phyloP scores from a whole-genome alignment of 2,329 filamentous ascomycete genomes.

The Aaosphaeria arxii region DNA sequence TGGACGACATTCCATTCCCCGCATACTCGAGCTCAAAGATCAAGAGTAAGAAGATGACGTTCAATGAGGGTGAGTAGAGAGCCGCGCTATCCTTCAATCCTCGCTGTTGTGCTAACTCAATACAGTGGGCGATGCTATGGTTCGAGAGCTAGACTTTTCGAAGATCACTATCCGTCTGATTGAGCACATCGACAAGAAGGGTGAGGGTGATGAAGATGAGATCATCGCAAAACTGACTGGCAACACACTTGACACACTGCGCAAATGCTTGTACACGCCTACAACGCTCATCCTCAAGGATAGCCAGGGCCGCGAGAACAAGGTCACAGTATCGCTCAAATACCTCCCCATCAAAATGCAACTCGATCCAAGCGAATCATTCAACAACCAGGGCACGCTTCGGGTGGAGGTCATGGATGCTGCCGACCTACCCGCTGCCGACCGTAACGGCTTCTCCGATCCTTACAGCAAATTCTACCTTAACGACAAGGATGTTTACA shows the following conservation, averaged over 20 bases:
- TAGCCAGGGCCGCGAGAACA: constrained; percentile 71
- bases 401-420: constrained; percentile 92
- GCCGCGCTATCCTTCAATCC: too few species aligned
- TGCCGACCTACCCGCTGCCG: constrained; percentile 82
- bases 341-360: constrained; percentile 94
- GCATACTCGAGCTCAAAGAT: constrained; percentile 80
- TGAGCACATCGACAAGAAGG: constrained; percentile 72
- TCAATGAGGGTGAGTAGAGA: constrained; percentile 68
- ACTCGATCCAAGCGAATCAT: constrained; percentile 90
- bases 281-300: constrained; percentile 78
- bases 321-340: constrained; percentile 86
- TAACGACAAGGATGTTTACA: constrained; percentile 86
- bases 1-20: constrained; percentile 93
- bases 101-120: constrained; percentile 9
- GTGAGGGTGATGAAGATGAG: constrained; percentile 66
- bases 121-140: constrained; percentile 81
- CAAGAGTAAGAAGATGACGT: constrained; percentile 64
- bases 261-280: constrained; percentile 89
- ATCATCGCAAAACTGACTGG: constrained; percentile 80
- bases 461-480: constrained; percentile 94
- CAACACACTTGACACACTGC: constrained; percentile 81
- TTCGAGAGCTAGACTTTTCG: constrained; percentile 96
- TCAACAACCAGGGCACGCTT: constrained; percentile 97
- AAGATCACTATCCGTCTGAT: constrained; percentile 84
- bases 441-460: constrained; percentile 95